Percentiles rank a stretch among this genome's conserved stretches.
phyloP scores from a whole-genome alignment of 345 rosid species.

The Moringa oleifera region DNA sequence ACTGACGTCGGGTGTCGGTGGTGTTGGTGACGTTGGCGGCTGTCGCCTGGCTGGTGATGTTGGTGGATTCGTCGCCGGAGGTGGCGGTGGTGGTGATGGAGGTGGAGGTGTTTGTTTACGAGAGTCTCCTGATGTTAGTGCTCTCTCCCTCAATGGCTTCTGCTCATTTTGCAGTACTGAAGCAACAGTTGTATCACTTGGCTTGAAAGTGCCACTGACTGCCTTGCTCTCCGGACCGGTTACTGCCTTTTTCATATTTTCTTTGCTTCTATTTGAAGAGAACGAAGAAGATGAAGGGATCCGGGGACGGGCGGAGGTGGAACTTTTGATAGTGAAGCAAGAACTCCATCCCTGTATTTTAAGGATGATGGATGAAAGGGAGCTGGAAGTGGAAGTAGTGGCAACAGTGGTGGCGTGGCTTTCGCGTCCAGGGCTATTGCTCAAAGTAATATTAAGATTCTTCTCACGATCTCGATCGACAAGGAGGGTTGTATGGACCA shows the following conservation, averaged over 20 bases:
- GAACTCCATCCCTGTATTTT: slow-evolving; percentile 35
- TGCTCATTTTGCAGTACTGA: slow-evolving; percentile 5
- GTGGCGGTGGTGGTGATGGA: neutral
- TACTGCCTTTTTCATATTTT: neutral
- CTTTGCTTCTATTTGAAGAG: neutral
- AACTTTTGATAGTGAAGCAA: slow-evolving; percentile 22
- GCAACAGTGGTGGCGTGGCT: neutral
- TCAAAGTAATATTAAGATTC: too few relatives aligned
- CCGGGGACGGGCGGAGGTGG: too few relatives aligned
- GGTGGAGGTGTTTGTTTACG: slow-evolving; percentile 4
- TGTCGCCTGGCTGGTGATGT: too few relatives aligned
- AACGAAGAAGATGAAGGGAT: too few relatives aligned
- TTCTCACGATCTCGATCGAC: too few relatives aligned
- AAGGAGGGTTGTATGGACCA: too few relatives aligned
- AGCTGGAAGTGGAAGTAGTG: slow-evolving; percentile 13
- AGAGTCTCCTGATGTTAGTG: neutral
- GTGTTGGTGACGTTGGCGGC: neutral
- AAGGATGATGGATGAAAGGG: slow-evolving; percentile 22
- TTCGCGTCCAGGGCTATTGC: neutral
- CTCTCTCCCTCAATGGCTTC: slow-evolving; percentile 82
- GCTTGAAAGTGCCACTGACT: too few relatives aligned
- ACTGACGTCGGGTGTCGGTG: too few relatives aligned
- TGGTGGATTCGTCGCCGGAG: too few relatives aligned
- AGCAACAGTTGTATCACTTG: neutral
- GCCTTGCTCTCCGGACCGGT: neutral